Base-by-base conservation (phyloP, 352 stramenopile genomes). In the Globisporangium rhizosaccharum region DNA sequence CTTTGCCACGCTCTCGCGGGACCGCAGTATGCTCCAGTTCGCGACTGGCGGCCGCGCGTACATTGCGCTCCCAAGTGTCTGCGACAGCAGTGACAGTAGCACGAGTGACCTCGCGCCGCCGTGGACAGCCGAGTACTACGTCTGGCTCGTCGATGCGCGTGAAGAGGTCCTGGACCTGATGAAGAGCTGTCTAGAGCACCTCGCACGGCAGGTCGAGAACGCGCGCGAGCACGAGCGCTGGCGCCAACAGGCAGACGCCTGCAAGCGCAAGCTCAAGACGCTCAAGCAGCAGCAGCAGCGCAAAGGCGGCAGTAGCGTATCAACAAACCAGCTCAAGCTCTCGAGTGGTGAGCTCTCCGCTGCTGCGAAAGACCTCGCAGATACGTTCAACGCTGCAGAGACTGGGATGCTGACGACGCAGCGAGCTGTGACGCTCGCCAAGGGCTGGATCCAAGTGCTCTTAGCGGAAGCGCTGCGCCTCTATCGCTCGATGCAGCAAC, bases 91-190 rank as follows among this genome's bases (percentile, higher is more conserved):
- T 55, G 20, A 36, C 52, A 53, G n/a, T 37, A 15, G 48, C 20
- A 55, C 42, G 47, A 53, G 45, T 26, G 79, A 92, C 55, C 52
- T 87, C 36, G 45, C 76, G 15, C 82, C 79, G 9, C 82, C 82
- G 0, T 90, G 82, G 82, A 87, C 80, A 14, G 67, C 82, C 20
- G 82, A 92, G 54, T 85, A 73, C 53, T 92, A 76, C 49, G 36
- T 90, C 2, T 86, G 79, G 78, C 61, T 88, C 47, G 67, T 73
- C 4, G 69, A 82, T 12, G 69, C 67, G 4, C 28, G 71, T 3
- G 70, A 87, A 17, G 80, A 90, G 54, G 68, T 90, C 11, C 25
- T 87, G 57, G 73, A 69, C 7, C 61, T 90, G 12, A 55, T 83
- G n/a, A 53, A 48, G 17, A 57, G 53, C 14, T 76, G 75, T n/a